Conservation (phyloP, 805 yeast genomes). For the Saccharomycopsis microspora region DNA sequence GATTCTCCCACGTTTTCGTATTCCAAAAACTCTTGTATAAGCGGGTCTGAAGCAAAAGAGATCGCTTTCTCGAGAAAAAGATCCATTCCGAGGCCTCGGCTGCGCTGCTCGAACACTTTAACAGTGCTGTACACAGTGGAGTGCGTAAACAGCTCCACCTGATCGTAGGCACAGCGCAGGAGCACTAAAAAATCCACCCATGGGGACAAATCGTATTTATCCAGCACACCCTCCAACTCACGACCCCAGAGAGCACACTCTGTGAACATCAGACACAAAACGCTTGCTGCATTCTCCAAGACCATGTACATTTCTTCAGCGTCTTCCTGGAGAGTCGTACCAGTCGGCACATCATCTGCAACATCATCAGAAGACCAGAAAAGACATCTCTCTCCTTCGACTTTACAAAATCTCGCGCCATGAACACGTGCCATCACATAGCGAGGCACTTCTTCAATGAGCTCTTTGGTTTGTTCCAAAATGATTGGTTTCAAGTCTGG, state of each 20-base stretch:
- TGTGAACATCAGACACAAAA: slow-evolving; percentile 36
- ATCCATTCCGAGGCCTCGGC: slow-evolving; percentile 19
- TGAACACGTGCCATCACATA: slow-evolving; percentile 28
- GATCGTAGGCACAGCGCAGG: slow-evolving; percentile 51
- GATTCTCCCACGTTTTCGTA: slow-evolving; percentile 1
- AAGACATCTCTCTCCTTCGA: slow-evolving; percentile 25
- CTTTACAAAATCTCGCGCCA: slow-evolving; percentile 29
- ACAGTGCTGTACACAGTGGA: slow-evolving; percentile 18
- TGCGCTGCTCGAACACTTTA: slow-evolving; percentile 1
- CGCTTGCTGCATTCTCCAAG: slow-evolving; percentile 38
- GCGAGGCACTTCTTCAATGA: slow-evolving; percentile 35
- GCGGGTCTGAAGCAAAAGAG: slow-evolving; percentile 20
- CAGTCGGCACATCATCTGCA: slow-evolving; percentile 28
- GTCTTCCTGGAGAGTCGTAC: too few species aligned
- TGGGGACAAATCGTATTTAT: slow-evolving; percentile 23
- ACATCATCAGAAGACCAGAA: slow-evolving; percentile 27
- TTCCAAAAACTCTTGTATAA: slow-evolving; percentile 3
- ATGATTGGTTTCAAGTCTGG: slow-evolving; percentile 58
- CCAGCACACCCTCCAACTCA: too few species aligned
- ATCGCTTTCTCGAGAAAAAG: slow-evolving; percentile 25
- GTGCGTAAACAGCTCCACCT: slow-evolving; percentile 30
- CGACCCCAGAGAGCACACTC: slow-evolving; percentile 33
- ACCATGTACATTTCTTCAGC: slow-evolving; percentile 16
- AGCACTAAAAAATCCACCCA: slow-evolving; percentile 40
- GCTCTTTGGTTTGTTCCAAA: slow-evolving; percentile 31